Base-by-base conservation (phyloP, 179 eudicot species). In the Sideroxylon spinosum region DNA sequence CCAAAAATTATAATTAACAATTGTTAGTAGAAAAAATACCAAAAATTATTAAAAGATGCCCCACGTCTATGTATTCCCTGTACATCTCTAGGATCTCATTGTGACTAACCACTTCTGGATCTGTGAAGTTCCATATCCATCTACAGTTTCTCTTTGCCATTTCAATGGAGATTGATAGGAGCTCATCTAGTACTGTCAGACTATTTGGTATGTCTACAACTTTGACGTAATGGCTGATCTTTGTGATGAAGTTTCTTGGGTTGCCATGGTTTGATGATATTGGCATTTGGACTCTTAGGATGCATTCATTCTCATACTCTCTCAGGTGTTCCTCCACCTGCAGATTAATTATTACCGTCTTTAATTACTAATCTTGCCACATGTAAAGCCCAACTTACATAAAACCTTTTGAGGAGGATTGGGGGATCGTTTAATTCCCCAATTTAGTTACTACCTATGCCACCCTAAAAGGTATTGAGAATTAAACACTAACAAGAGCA, bases 101-200 rank as follows among this genome's bases (percentile, higher is more conserved):
- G 84, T 90, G 91, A 87, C 89, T 88, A 13, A 88, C 85, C 6
- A 84, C 91, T 2, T 90, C 91, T 0, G 90, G 91, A 77, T 90
- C 88, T 62, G 93, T 90, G 88, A 90, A 90, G 86, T 90, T 90
- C 86, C 86, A 90, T 9, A 90, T 87, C 2, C 93, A 91, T 74
- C 66, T 78, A 0, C 84, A 84, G 46, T 90, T 88, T 60, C 93
- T 75, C 81, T 90, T 90, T 37, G 91, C 93, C 93, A 90, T 88
- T 82, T 90, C 91, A 10, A 90, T 90, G 19, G 93, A 90, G 37
- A 90, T 85, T 53, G 93, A 91, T 32, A 90, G 82, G 63, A 90
- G 93, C 84, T 90, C 93, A 44, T 90, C 93, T 59, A 90, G 79
- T n/a, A 90, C 78, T 4, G 90, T 90, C 93, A 90, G 87, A 81